These are phyloP conservation scores for Halenospora varia DNA, from an alignment of 495 filamentous ascomycete genomes.

Conservation along the genomic window DNA sequence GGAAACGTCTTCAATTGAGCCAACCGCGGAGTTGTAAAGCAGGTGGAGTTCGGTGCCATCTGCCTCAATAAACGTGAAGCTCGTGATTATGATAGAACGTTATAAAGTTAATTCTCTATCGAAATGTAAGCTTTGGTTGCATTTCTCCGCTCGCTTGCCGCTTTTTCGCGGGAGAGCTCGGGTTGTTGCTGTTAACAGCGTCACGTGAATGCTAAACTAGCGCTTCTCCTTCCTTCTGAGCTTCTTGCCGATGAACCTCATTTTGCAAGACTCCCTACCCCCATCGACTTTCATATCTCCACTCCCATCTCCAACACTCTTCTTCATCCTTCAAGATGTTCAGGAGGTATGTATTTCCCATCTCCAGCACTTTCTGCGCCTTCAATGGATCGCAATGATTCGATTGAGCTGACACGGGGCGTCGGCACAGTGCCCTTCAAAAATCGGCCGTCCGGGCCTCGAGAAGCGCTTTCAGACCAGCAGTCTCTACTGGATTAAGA, in stretches of 20 bases:
- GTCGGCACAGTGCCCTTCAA: conserved; percentile 65
- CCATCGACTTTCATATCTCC: conserved; percentile 28
- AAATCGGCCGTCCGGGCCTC: conserved; percentile 66
- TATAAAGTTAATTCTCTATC: background rate
- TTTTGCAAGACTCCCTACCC: conserved; percentile 7
- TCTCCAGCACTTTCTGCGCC: conserved; percentile 11
- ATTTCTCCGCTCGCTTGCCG: no score
- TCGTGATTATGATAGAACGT: no score
- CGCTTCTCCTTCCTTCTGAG: background rate
- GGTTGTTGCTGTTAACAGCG: conserved; percentile 1
- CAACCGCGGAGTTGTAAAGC: no score
- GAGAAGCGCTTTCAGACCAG: conserved; percentile 65
- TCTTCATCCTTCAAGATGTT: conserved; percentile 64
- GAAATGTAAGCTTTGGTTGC: no score
- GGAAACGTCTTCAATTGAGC: no score
- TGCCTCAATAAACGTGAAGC: no score
- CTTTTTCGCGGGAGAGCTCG: background rate
- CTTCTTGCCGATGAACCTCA: conserved; percentile 7
- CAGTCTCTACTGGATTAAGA: conserved; percentile 55
- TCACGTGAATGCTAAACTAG: conserved; percentile 6
- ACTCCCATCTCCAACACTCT: conserved; percentile 30
- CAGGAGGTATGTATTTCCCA: conserved; percentile 66
- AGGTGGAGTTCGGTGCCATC: no score
- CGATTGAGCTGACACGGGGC: conserved; percentile 42
- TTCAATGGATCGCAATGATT: conserved; percentile 34